A percentile compares a stretch with the other conserved stretches of the same genome.
phyloP scores from a whole-genome alignment of 106 monocot genomes.

The Apostasia shenzhenica region DNA sequence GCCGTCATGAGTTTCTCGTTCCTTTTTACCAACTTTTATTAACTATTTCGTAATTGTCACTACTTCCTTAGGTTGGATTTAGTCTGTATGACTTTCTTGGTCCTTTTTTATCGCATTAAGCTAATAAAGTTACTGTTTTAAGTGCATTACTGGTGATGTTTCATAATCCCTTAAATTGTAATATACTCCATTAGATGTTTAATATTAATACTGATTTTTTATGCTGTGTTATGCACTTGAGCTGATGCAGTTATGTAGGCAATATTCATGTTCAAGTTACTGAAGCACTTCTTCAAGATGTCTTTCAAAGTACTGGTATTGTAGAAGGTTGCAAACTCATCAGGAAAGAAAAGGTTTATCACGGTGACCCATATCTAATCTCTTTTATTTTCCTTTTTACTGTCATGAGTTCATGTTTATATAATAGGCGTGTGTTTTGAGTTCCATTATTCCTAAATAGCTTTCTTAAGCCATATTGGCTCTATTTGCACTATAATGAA shows the following conservation, averaged over 20 bases:
- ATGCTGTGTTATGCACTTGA: neutral
- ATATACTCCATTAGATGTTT: neutral
- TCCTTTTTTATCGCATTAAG: too few species aligned
- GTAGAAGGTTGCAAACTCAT: conserved; percentile 91
- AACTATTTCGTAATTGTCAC: neutral
- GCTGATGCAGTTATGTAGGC: conserved; percentile 53
- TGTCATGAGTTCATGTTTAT: too few species aligned
- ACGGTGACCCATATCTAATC: too few species aligned
- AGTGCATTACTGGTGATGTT: neutral
- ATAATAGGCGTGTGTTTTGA: too few species aligned
- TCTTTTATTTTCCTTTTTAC: too few species aligned
- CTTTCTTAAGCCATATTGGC: too few species aligned
- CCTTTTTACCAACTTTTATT: neutral
- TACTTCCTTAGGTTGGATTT: neutral
- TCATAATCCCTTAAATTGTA: neutral
- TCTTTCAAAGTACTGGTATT: conserved; percentile 64
- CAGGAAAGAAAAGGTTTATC: conserved; percentile 65
- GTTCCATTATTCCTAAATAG: too few species aligned
- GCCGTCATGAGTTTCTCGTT: neutral
- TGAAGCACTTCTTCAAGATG: conserved; percentile 74
- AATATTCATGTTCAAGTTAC: conserved; percentile 79
- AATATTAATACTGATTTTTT: neutral
- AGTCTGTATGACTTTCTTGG: neutral
- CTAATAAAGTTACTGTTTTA: neutral
- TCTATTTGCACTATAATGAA: too few species aligned